Conservation (phyloP, 2,329 filamentous ascomycete genomes). For the Arachnomyces sp. region DNA sequence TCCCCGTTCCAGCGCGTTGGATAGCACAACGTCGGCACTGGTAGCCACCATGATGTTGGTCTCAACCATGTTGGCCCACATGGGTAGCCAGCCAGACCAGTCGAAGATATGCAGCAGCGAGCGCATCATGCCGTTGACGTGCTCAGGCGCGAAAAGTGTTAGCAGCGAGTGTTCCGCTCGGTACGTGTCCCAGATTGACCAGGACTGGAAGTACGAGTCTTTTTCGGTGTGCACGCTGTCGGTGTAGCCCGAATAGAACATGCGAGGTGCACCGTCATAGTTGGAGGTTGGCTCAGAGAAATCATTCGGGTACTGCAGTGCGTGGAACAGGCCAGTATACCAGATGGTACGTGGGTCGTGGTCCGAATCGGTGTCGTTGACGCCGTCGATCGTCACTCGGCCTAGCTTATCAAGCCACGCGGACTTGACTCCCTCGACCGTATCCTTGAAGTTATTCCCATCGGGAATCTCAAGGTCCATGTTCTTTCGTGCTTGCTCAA, state of each 20-base stretch:
- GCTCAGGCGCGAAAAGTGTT: constrained; percentile 40
- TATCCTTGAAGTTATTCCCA: constrained; percentile 29
- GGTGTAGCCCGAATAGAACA: constrained; percentile 43
- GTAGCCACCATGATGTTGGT: constrained; percentile 48
- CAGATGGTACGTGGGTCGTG: constrained; percentile 41
- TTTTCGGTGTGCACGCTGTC: constrained; percentile 35
- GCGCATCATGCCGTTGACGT: constrained; percentile 43
- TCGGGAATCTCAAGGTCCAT: constrained; percentile 38
- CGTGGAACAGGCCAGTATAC: constrained; percentile 42
- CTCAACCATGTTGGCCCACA: constrained; percentile 45
- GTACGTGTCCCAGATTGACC: constrained; percentile 47
- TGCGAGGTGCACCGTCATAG: constrained; percentile 13
- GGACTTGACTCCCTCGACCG: constrained; percentile 34
- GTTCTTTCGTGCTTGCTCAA: constrained; percentile 41
- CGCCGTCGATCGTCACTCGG: constrained; percentile 36
- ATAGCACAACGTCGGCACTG: constrained; percentile 41
- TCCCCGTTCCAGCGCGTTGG: constrained; percentile 39
- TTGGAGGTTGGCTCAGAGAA: constrained; percentile 38
- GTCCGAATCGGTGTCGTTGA: constrained; percentile 33
- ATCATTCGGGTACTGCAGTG: constrained; percentile 42
- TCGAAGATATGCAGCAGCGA: constrained; percentile 40
- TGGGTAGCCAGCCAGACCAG: constrained; percentile 41
- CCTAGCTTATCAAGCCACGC: constrained; percentile 42
- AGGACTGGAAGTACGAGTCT: constrained; percentile 45
- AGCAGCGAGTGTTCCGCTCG: constrained; percentile 42